Base-by-base conservation (phyloP, 2,329 filamentous ascomycete genomes). In the Akanthomyces dipterigenus region DNA sequence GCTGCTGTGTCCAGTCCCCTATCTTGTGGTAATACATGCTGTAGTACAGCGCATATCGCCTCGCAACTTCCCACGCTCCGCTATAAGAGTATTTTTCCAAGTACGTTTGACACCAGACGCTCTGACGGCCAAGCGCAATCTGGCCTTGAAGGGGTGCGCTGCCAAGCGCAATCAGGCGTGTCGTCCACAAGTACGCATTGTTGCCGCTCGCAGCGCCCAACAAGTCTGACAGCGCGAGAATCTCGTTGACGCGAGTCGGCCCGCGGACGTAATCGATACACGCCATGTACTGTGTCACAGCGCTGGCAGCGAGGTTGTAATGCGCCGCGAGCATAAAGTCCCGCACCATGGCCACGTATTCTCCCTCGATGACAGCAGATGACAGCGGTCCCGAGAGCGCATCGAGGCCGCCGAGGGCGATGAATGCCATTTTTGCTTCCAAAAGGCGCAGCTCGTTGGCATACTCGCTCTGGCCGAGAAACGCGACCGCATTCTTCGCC, bases 101-200 rank as follows among this genome's bases (percentile, higher is more conserved):
- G 9, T 40, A 57, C 28, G 55, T 38, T 28, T 57, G 42, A 12
- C 55, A 57, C 55, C 43, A 57, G 4, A 57, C 28, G 22, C 55
- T 38, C 14, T 48, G 55, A 16, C 43, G 55, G 3, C 55, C 55
- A 11, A 57, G 43, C 14, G 55, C 55, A 31, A 57, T 91, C 69
- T 82, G 89, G 26, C 40, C 26, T 16, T 45, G 56, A 42, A 87
- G 50, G 20, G 50, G 46, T 3, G 54, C 31, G 26, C 54, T 56
- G 28, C 54, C 54, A 14, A 56, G 54, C 3, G 54, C 54, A 11
- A 56, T 45, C 11, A 56, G 38, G n/a, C 54, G 54, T 18, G 28
- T 31, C 28, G 54, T 56, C 54, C 54, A 56, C 54, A 56, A 16
- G 54, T 56, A 56, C 2, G 42, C 54, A 4, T n/a, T 26, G 28